Evolutionary conservation across 441 rosid species (phyloP), one percentile per base, ranked within the genome.

Genomic region (Syzygium malaccense): DNA sequence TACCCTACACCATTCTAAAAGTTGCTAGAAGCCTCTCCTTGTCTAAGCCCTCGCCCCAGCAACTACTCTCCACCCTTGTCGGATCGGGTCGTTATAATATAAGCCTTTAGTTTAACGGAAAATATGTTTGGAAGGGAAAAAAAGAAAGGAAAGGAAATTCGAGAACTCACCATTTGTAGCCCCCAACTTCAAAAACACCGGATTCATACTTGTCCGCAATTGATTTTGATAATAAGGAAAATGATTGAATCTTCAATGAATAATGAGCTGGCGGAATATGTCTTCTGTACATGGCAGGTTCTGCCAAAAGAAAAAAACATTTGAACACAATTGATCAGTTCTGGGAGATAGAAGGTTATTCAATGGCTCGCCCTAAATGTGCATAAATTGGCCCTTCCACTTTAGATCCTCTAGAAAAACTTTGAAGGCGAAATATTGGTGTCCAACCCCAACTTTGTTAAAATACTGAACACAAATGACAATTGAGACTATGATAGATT

Each of bases 91-190:
- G 1, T 41, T 41, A 41, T 41, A 60, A 60, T 26, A 14, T 60
- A 1, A 28, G 66, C 32, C 15, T 13, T 8, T 28, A 60, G 66
- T 13, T 60, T 26, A 32, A 7, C 1, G 4, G 32, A 62, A 62
- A n/a, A 14, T 62, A n/a, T 62, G 71, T 3, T 30, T 14, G 9
- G 37, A n/a, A 64, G 71, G 4, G 15, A 5, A 26, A 11, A 57
- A 11, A n/a, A 54, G 56, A 62, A 26, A 25, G n/a, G 10, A 58
- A 26, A 60, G 18, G 30, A 48, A 45, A 49, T 45, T 26, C 41
- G 23, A 37, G 15, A 54, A 49, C 89, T 4, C n/a, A 92, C 95
- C 95, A 94, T 91, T 92, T 92, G 89, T 92, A 90, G 86, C 91
- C 91, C 28, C 62, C 87, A 7, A 88, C 89, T 78, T 93, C 91